phyloP scores from a whole-genome alignment of 345 rosid genomes.

The Tarenaya hassleriana region DNA sequence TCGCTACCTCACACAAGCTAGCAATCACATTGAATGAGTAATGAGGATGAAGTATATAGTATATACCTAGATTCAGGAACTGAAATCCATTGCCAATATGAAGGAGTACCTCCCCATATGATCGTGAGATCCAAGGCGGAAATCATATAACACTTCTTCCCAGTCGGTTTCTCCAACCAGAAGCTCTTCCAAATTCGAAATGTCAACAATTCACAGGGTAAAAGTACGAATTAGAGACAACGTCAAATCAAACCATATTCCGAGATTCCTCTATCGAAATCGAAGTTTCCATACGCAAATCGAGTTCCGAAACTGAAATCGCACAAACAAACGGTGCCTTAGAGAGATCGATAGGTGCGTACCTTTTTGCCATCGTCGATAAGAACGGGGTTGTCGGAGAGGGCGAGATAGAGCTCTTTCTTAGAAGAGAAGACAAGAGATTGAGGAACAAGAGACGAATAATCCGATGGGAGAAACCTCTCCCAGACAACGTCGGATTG shows the following conservation, averaged over 20 bases:
- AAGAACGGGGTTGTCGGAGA: conserved; percentile 39
- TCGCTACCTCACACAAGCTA: too few species aligned
- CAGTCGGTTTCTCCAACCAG: conserved; percentile 45
- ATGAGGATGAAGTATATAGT: too few species aligned
- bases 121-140: conserved; percentile 47
- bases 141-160: conserved; percentile 56
- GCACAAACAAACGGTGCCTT: neutral
- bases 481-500: conserved; percentile 48
- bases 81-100: conserved; percentile 49
- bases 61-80: conserved; percentile 38
- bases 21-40: too few species aligned
- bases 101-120: conserved; percentile 46
- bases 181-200: conserved; percentile 36
- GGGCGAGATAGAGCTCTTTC: conserved; percentile 38
- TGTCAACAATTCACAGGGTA: neutral
- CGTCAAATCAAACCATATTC: neutral
- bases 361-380: conserved; percentile 59
- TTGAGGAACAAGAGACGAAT: conserved; percentile 13
- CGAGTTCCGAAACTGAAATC: neutral
- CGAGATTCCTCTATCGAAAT: neutral
- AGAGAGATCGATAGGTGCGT: neutral
- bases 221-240: neutral
- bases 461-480: conserved; percentile 40
- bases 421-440: conserved; percentile 22
- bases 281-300: neutral